Conservation (phyloP, 768 basidiomycete species). For the Floccularia luteovirens region DNA sequence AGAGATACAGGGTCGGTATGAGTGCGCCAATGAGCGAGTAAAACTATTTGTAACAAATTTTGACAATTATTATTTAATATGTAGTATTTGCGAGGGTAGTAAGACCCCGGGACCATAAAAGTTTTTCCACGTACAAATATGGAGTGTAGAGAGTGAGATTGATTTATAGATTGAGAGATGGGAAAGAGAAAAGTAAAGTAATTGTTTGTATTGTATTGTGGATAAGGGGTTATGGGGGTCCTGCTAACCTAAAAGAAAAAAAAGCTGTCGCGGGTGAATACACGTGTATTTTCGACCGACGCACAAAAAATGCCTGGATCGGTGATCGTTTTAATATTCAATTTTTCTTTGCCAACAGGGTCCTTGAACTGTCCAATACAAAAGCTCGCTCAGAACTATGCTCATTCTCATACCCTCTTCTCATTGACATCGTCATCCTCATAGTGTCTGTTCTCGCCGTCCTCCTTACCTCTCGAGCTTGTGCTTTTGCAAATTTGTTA, state of each 20-base stretch:
- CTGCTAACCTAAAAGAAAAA: constrained; percentile 23
- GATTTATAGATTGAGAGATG: too few species aligned
- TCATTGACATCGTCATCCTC: constrained; percentile 16
- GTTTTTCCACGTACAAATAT: too few species aligned
- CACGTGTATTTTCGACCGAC: constrained; percentile 75
- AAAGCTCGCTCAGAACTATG: constrained; percentile 27
- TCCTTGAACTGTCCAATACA: constrained; percentile 38
- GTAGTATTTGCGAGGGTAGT: too few species aligned
- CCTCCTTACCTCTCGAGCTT: constrained; percentile 16
- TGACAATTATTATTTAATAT: too few species aligned
- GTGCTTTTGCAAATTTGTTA: constrained; percentile 1
- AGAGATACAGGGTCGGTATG: too few species aligned
- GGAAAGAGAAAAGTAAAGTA: too few species aligned
- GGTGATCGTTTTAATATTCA: constrained; percentile 42
- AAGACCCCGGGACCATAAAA: too few species aligned
- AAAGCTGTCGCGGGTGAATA: constrained; percentile 43
- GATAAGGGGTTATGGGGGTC: constrained; percentile 8
- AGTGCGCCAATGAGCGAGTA: too few species aligned
- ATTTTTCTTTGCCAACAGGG: constrained; percentile 45
- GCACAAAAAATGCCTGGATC: constrained; percentile 28
- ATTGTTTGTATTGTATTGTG: background rate
- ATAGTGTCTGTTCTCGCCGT: constrained; percentile 12
- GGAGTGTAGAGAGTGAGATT: too few species aligned
- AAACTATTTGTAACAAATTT: too few species aligned
- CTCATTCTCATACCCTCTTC: constrained; percentile 15